These are phyloP conservation scores for Syzygium jambos DNA, from an alignment of 345 rosid species.

Conservation along the genomic window DNA sequence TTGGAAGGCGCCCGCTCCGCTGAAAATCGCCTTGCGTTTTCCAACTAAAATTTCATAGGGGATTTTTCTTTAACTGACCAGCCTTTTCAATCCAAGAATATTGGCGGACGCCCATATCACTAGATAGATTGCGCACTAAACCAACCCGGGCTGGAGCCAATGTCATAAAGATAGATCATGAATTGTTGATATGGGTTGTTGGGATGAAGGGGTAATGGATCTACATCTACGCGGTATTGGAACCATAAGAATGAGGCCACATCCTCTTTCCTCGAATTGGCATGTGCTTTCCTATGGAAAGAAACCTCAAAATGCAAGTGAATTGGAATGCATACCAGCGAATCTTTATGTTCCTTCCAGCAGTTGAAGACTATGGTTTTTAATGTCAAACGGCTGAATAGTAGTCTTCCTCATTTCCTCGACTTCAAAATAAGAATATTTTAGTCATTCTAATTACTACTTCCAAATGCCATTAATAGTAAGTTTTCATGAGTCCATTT, in stretches of 20 bases:
- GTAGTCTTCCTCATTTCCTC: background rate
- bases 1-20: conserved; percentile 30
- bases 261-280: conserved; percentile 24
- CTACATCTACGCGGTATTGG: background rate
- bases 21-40: conserved; percentile 26
- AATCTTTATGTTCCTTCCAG: background rate
- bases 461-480: background rate
- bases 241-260: conserved; percentile 24
- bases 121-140: conserved; percentile 30
- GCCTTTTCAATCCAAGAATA: conserved; percentile 27
- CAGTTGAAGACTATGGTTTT: background rate
- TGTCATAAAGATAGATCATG: conserved; percentile 10
- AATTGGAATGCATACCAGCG: background rate
- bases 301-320: background rate
- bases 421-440: background rate
- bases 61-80: conserved; percentile 25
- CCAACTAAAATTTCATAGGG: conserved; percentile 13
- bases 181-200: conserved; percentile 20
- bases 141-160: background rate
- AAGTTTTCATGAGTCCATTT: background rate
- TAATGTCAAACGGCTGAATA: background rate
- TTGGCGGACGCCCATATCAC: conserved; percentile 37
- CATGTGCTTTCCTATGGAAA: conserved; percentile 35
- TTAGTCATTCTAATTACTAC: background rate
- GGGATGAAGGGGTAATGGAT: conserved; percentile 12